Conservation (phyloP, 345 rosid species). For the Sisymbrium irio region DNA sequence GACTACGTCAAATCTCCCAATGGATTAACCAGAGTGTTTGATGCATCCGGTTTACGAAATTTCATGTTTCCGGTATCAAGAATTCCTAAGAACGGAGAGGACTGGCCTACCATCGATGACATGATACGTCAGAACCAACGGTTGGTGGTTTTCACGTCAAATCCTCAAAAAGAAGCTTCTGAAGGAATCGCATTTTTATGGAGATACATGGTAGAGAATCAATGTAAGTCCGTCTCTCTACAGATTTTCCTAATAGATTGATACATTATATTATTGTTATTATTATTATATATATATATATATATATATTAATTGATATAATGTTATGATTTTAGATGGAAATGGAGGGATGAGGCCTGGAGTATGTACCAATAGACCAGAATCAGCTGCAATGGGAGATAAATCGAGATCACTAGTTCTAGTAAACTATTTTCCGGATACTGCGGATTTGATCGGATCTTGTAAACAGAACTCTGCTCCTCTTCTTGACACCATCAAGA, state of each 20-base stretch:
- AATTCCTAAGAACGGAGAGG: slow-evolving; percentile 77
- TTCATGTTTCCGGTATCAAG: slow-evolving; percentile 74
- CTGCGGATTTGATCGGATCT: slow-evolving; percentile 47
- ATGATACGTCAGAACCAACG: slow-evolving; percentile 71
- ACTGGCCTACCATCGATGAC: slow-evolving; percentile 76
- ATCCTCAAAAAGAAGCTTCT: slow-evolving; percentile 58
- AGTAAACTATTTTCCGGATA: slow-evolving; percentile 66
- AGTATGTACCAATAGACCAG: slow-evolving; percentile 65
- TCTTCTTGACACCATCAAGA: slow-evolving; percentile 46
- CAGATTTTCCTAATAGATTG: not conserved
- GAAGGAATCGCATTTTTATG: slow-evolving; percentile 81
- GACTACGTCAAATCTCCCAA: slow-evolving; percentile 76
- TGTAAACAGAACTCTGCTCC: slow-evolving; percentile 85
- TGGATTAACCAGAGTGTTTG: slow-evolving; percentile 65
- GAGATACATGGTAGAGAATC: slow-evolving; percentile 80
- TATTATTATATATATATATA: too few species aligned
- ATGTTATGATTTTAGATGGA: slow-evolving; percentile 53
- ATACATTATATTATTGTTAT: not conserved
- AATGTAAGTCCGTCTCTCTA: slow-evolving; percentile 53
- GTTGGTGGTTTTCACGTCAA: slow-evolving; percentile 74
- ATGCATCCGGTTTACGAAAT: slow-evolving; percentile 63
- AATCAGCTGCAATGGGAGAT: slow-evolving; percentile 65
- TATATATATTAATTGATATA: not conserved
- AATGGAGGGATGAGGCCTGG: slow-evolving; percentile 67
- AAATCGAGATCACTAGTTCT: slow-evolving; percentile 59